These are phyloP conservation scores for Cairneyella variabilis DNA, from an alignment of 495 filamentous ascomycete species.

Conservation along the genomic window DNA sequence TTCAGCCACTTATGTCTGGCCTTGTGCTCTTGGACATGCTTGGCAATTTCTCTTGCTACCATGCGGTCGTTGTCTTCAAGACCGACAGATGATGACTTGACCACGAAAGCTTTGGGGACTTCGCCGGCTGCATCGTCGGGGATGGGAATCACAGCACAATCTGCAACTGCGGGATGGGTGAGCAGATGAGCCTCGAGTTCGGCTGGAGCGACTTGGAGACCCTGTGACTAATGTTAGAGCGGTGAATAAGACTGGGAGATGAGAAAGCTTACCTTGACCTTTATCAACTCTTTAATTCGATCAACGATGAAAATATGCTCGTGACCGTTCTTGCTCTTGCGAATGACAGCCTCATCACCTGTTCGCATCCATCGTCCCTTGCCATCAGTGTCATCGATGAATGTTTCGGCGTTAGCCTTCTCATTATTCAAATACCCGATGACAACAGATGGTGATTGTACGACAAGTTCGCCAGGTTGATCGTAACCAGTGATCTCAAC, in stretches of 20 bases:
- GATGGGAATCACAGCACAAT: constrained; percentile 80
- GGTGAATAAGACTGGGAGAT: constrained; percentile 14
- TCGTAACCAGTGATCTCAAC: constrained; percentile 72
- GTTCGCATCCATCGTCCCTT: constrained; percentile 72
- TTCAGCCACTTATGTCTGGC: constrained; percentile 86
- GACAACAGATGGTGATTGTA: constrained; percentile 72
- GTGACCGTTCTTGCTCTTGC: constrained; percentile 52
- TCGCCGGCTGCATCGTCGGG: constrained; percentile 74
- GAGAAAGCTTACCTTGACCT: constrained; percentile 65
- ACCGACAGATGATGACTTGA: constrained; percentile 60
- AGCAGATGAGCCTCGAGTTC: constrained; percentile 89
- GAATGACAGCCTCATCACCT: constrained; percentile 77
- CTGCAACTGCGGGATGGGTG: constrained; percentile 72
- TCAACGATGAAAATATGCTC: constrained; percentile 86
- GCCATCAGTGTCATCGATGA: constrained; percentile 62
- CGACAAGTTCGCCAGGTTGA: constrained; percentile 74
- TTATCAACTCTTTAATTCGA: constrained; percentile 91
- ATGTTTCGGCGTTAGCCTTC: constrained; percentile 77
- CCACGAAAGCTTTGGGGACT: constrained; percentile 83
- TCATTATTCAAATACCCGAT: constrained; percentile 85
- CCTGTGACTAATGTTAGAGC: constrained; percentile 41
- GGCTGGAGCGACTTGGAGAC: constrained; percentile 85
- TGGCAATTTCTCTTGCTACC: constrained; percentile 59
- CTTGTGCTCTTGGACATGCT: constrained; percentile 80
- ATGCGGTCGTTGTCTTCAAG: constrained; percentile 56